Conservation (phyloP, 1,284 basidiomycete genomes). For the Trichosporon inkin region DNA sequence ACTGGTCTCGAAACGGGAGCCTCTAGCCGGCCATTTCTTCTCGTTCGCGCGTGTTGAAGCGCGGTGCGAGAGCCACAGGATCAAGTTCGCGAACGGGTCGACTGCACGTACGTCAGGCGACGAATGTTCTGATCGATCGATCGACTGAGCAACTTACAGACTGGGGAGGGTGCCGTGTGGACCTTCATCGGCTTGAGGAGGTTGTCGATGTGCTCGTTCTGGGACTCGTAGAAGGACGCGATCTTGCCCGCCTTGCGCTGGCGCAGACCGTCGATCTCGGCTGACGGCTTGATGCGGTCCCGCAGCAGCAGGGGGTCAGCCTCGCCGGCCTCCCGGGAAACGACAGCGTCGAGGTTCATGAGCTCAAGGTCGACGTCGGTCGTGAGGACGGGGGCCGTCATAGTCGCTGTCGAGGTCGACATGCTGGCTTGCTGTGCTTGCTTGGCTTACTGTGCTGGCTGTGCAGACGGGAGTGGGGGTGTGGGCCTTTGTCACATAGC, state of each 20-base stretch:
- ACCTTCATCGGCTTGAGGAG: constrained; percentile 86
- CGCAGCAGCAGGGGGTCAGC: constrained; percentile 51
- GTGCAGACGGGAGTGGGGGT: background rate
- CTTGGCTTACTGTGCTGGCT: background rate
- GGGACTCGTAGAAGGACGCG: constrained; percentile 65
- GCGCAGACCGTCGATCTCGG: constrained; percentile 42
- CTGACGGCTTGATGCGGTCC: constrained; percentile 46
- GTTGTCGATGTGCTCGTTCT: constrained; percentile 80
- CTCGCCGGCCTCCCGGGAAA: constrained; percentile 45
- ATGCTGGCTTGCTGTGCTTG: background rate
- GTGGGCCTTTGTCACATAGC: background rate
- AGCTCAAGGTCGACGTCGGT: constrained; percentile 37
- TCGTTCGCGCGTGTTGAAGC: constrained; percentile 68
- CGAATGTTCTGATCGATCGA: background rate
- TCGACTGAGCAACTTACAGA: constrained; percentile 24
- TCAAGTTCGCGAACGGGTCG: constrained; percentile 83
- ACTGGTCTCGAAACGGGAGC: constrained; percentile 82
- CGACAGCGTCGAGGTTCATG: constrained; percentile 30
- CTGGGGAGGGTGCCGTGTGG: constrained; percentile 31
- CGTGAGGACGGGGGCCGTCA: constrained; percentile 1
- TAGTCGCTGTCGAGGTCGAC: background rate
- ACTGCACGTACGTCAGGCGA: constrained; percentile 43
- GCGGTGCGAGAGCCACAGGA: constrained; percentile 75
- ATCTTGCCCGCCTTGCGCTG: constrained; percentile 39
- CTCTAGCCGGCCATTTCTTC: constrained; percentile 88